Base-by-base conservation (phyloP, 2,329 filamentous ascomycete species). In the Trichoderma endophyticum region DNA sequence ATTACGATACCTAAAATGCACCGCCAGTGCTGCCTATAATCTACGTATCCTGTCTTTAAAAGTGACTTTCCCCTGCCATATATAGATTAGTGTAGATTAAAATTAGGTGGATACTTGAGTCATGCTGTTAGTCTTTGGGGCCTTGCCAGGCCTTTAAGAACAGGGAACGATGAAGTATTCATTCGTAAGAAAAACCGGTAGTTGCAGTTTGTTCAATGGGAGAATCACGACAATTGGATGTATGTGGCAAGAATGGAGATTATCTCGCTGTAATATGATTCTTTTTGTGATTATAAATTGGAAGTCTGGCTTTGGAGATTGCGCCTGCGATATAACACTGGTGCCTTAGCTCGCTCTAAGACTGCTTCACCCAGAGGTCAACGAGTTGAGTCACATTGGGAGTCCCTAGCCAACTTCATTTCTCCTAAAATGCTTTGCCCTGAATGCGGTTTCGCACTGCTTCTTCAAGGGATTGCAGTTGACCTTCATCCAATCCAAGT, bases 401-500 rank as follows among this genome's bases (percentile, higher is more conserved):
- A 14, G 43, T 14, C 5, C 28, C 24, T 9, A 21, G 5, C 6
- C 2, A 21, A 12, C 11, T 11, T 14, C 18, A 18, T 54, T 24
- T 34, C 24, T 24, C n/a, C 4, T 43, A 68, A 18, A 60, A 59
- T 2, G 65, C 12, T 14, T 59, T 59, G 6, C 21, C 26, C 3
- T 43, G 9, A 30, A 68, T 36, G 26, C 54, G 54, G n/a, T 60
- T 24, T 43, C 54, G 24, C 12, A 68, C 34, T 43, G 65, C 65
- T 11, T 43, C 65, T 32, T 68, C 54, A 9, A 68, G 34, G 6
- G 84, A 85, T 71, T 91, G 88, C 66, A 86, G 79, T 30, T 87
- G 81, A 9, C 84, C 84, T 4, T 83, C 83, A 7, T 78, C 76
- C 12, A 87, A 48, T 0, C 85, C 88, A 68, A 93, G 84, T 1